Base-by-base conservation (phyloP, 2,329 filamentous ascomycete genomes). In the Clarireedia sp. region DNA sequence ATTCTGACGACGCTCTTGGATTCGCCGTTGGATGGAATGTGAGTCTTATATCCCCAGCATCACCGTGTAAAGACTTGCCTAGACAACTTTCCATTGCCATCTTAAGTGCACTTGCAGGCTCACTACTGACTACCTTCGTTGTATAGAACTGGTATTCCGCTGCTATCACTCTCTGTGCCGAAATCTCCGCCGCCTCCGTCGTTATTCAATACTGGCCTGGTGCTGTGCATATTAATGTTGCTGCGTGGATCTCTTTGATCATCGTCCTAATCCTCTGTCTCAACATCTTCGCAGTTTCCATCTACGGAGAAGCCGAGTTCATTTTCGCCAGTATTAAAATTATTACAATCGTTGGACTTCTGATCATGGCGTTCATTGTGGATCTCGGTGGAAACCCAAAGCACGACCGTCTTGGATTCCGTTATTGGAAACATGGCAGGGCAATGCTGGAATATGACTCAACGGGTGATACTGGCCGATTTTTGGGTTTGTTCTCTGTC, bases 341-440 rank as follows among this genome's bases (percentile, higher is more conserved):
- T 17, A 62, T 82, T 16, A 71, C 81, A 40, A 81, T 81, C 57
- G 70, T 90, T 37, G 86, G 81, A 1, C 75, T 92, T 50, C 78
- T 91, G 62, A 64, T 82, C 60, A 91, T 89, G 72, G 92, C 89
- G 2, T 89, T 95, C 65, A 78, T 95, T 60, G 82, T 83, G 60
- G 92, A 94, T 85, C 73, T 94, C 1, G 90, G 89, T 7, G 90
- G 87, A 2, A 94, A 92, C 62, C 90, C 90, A 0, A 68, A 82
- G 0, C 75, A 80, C 38, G 86, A 91, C 62, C 74, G 80, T 0
- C 88, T 88, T 59, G 88, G 88, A 0, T 92, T 92, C 67, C 78
- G 81, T 24, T 82, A 79, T 68, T 86, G 82, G 81, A 74, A 77
- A 3, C 72, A 80, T 0, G 88, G 87, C 0, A 88, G 88, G 1